Base-by-base conservation (phyloP, 768 basidiomycete species). In the Kwoniella dejecticola region DNA sequence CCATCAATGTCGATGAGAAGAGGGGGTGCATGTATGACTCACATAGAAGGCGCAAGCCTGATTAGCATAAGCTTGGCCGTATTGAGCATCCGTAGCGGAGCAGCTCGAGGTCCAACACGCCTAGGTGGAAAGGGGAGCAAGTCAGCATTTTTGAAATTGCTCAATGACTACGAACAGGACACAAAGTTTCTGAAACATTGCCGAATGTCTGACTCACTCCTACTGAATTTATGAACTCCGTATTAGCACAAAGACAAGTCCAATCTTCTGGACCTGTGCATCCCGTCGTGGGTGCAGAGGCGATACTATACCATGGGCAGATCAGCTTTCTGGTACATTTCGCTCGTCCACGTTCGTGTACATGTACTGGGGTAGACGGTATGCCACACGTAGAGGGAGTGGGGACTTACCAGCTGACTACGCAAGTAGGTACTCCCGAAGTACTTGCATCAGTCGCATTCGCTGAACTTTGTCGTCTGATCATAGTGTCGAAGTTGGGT, bases 1-100 rank as follows among this genome's bases (percentile, higher is more conserved):
- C 49, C 13, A 11, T 13, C 40, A 31, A 8, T 12, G 15, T 17
- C 15, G 10, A 31, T 13, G 0, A 21, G 24, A 12, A 24, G 15
- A 40, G 17, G 30, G 29, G 0, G 15, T 36, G 26, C 15, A n/a
- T 15, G 21, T 6, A 19, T 11, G 24, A 52, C 36, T 45, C 33
- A 67, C 69, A 38, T 57, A 67, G 36, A 50, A 63, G 38, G 57
- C 52, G 55, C 69, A 70, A 11, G 62, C 65, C 19, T 57, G 27
- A n/a, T 49, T 26, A 23, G 62, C 47, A 59, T 70, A 70, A 4
- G 52, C 56, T 42, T 62, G n/a, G 17, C 64, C 69, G 30, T 52
- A 45, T n/a, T 53, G 33, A 21, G 52, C 36, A 19, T 67, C 65
- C 1, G 57, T 26, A 24, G 63, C 30, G 13, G 52, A 59, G 59